A percentile compares a stretch with the other conserved stretches of the same genome.
These are phyloP conservation scores for Eragrostis curvula DNA, from an alignment of 176 grass and related monocot genomes.

Conservation along the genomic window DNA sequence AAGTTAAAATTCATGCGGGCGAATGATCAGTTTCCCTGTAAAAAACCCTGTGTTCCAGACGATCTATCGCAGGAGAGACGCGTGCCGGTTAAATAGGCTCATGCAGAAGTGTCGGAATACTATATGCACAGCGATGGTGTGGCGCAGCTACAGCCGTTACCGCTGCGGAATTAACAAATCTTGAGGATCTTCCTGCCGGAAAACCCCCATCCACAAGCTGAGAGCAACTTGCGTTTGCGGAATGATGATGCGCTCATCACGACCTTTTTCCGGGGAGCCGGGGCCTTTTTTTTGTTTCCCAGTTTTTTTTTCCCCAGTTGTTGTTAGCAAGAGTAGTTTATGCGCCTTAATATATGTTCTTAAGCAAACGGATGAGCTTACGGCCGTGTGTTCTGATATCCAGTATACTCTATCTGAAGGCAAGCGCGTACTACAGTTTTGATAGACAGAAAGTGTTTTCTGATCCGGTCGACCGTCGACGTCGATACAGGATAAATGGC, in stretches of 20 bases:
- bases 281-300: background rate
- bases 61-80: background rate
- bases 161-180: conserved; percentile 13
- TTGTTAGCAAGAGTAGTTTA: background rate
- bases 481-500: too few species aligned
- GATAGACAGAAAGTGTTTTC: too few species aligned
- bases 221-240: background rate
- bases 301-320: background rate
- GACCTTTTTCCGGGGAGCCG: background rate
- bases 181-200: background rate
- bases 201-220: conserved; percentile 15
- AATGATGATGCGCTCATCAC: background rate
- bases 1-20: too few species aligned
- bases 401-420: background rate
- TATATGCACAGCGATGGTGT: conserved; percentile 14
- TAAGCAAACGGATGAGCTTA: background rate
- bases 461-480: too few species aligned
- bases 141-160: conserved; percentile 16
- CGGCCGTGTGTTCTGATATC: background rate
- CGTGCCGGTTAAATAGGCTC: background rate
- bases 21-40: background rate
- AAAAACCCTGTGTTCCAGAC: too few species aligned
- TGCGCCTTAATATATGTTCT: background rate
- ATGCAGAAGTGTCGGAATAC: background rate
- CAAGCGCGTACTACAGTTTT: too few species aligned